Evolutionary conservation across 441 rosid genomes (phyloP).

Genomic region (Erodium trifolium): DNA sequence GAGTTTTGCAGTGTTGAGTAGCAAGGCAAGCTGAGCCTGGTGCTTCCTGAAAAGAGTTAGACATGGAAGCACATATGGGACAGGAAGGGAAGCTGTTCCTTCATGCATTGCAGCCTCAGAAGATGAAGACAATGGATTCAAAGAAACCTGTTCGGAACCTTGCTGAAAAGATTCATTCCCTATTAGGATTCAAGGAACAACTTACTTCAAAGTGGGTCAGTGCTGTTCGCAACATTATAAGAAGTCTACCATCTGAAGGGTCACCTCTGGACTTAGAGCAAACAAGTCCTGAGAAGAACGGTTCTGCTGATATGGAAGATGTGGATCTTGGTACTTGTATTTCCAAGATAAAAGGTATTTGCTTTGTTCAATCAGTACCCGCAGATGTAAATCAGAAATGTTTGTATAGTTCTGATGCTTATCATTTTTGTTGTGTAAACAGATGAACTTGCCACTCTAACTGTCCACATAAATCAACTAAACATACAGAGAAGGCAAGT

Average conservation of each 20-base stretch:
- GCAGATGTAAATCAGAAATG: slow-evolving; percentile 5
- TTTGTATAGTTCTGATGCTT: neutral
- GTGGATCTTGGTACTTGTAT: slow-evolving; percentile 23
- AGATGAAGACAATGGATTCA: slow-evolving; percentile 26
- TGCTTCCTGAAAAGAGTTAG: neutral
- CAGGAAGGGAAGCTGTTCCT: neutral
- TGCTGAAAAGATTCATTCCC: slow-evolving; percentile 48
- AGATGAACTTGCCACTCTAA: slow-evolving; percentile 45
- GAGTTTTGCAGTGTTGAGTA: slow-evolving; percentile 6
- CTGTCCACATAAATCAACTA: slow-evolving; percentile 34
- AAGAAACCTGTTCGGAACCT: slow-evolving; percentile 36
- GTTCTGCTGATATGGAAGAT: slow-evolving; percentile 13
- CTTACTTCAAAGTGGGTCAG: slow-evolving; percentile 52
- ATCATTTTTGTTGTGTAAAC: slow-evolving; percentile 21
- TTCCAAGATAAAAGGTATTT: slow-evolving; percentile 31
- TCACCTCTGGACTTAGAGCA: slow-evolving; percentile 12
- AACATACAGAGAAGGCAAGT: slow-evolving; percentile 49
- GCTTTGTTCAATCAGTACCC: neutral
- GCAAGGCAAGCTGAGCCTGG: slow-evolving; percentile 1
- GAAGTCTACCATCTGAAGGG: slow-evolving; percentile 25
- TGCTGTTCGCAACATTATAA: slow-evolving; percentile 47
- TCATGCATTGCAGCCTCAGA: slow-evolving; percentile 2
- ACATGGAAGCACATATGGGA: slow-evolving; percentile 9
- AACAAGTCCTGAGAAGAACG: neutral
- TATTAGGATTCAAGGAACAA: slow-evolving; percentile 56